Conservation (phyloP, 2,329 filamentous ascomycete genomes). For the Fusarium papillatum region DNA sequence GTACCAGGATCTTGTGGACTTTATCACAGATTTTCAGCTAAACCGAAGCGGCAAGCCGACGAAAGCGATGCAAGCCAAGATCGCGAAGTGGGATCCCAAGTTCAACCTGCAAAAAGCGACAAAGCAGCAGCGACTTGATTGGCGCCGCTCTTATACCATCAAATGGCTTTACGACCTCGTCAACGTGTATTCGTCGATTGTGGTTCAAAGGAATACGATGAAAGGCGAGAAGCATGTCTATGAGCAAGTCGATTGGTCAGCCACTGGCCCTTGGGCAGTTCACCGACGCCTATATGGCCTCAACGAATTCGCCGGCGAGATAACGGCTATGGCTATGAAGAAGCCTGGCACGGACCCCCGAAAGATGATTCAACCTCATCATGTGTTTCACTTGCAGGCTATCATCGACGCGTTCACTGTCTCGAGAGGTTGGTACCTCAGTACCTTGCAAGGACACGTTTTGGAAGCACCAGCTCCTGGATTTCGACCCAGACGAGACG, state of each 20-base stretch:
- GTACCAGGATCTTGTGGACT: conserved; percentile 59
- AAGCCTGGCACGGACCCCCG: conserved; percentile 54
- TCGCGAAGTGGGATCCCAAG: conserved; percentile 57
- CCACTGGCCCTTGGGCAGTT: conserved; percentile 46
- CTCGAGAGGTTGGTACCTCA: conserved; percentile 58
- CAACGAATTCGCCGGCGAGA: conserved; percentile 58
- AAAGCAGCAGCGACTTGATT: conserved; percentile 55
- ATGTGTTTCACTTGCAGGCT: conserved; percentile 64
- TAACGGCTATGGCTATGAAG: conserved; percentile 61
- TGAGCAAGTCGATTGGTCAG: conserved; percentile 58
- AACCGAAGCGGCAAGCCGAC: conserved; percentile 61
- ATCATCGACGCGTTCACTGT: conserved; percentile 62
- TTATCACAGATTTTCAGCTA: conserved; percentile 59
- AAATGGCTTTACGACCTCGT: conserved; percentile 67
- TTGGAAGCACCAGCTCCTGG: conserved; percentile 48
- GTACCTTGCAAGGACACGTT: conserved; percentile 50
- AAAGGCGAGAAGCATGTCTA: conserved; percentile 49
- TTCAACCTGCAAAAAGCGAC: conserved; percentile 54
- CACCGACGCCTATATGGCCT: conserved; percentile 57
- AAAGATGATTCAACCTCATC: conserved; percentile 57
- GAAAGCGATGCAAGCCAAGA: conserved; percentile 54
- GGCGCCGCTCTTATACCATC: conserved; percentile 63
- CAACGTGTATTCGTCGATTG: conserved; percentile 57
- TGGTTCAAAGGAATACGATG: conserved; percentile 53
- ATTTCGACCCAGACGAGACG: conserved; percentile 55